These are phyloP conservation scores for Fraxinus cuspidata DNA, from an alignment of 257 asterid species.

Conservation along the genomic window DNA sequence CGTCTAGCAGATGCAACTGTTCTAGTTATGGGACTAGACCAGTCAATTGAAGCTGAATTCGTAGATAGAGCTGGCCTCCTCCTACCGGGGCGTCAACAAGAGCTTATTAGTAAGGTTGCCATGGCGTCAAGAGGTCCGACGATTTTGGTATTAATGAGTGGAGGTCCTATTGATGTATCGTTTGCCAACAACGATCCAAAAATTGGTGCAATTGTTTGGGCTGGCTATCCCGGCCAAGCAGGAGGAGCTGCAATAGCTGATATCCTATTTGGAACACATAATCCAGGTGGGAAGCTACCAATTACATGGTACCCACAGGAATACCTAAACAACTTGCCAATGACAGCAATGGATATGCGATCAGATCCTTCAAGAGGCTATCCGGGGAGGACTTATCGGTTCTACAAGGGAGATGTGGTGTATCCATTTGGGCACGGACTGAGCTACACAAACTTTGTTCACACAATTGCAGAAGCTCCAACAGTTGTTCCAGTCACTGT, in stretches of 20 bases:
- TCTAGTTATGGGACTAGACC: conserved; percentile 76
- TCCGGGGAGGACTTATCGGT: conserved; percentile 76
- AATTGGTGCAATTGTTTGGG: conserved; percentile 72
- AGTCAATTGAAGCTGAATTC: conserved; percentile 72
- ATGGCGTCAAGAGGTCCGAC: conserved; percentile 67
- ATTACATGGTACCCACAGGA: conserved; percentile 92
- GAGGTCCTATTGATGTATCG: conserved; percentile 78
- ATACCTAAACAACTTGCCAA: conserved; percentile 61
- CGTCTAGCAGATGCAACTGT: conserved; percentile 65
- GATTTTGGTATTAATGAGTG: conserved; percentile 70
- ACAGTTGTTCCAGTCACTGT: conserved; percentile 48
- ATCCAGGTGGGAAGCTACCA: conserved; percentile 94
- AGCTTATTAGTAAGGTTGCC: conserved; percentile 65
- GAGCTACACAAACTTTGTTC: conserved; percentile 69
- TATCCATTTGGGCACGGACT: conserved; percentile 82
- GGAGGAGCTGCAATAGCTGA: conserved; percentile 88
- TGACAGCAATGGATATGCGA: conserved; percentile 82
- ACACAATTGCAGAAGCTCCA: conserved; percentile 56
- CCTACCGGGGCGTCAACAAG: conserved; percentile 69
- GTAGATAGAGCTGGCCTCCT: conserved; percentile 62
- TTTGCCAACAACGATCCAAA: conserved; percentile 65
- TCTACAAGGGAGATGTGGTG: conserved; percentile 70
- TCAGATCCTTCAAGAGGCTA: conserved; percentile 54
- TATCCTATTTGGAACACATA: conserved; percentile 70
- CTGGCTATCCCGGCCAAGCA: conserved; percentile 81